Evolutionary conservation across 2,329 filamentous ascomycete species (phyloP).

Genomic region (Cytospora piceae): DNA sequence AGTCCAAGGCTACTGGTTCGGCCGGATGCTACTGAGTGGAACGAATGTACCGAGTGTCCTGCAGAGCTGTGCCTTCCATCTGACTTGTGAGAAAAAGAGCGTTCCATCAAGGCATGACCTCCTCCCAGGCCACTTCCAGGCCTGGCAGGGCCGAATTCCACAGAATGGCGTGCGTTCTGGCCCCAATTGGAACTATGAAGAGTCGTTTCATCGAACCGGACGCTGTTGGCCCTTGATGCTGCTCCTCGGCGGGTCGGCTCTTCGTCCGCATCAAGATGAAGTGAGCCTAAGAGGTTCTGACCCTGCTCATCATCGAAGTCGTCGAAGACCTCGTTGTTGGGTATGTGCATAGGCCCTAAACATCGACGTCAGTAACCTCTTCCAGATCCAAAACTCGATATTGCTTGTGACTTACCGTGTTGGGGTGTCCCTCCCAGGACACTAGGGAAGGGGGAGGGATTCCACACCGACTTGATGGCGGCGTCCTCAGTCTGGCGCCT

Average conservation of each 20-base stretch:
- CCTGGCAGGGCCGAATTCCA: constrained; percentile 77
- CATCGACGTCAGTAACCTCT: constrained; percentile 23
- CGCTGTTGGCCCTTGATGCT: constrained; percentile 91
- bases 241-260: constrained; percentile 83
- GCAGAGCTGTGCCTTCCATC: constrained; percentile 93
- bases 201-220: constrained; percentile 95
- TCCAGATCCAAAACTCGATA: constrained; percentile 29
- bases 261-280: constrained; percentile 86
- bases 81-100: constrained; percentile 91
- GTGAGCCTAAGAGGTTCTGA: constrained; percentile 75
- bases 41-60: constrained; percentile 72
- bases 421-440: constrained; percentile 81
- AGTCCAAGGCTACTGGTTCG: constrained; percentile 87
- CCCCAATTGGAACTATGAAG: constrained; percentile 85
- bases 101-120: constrained; percentile 81
- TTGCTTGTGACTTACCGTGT: constrained; percentile 67
- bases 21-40: constrained; percentile 74
- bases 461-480: constrained; percentile 84
- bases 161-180: constrained; percentile 78
- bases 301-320: constrained; percentile 82
- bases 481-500: constrained; percentile 70
- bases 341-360: constrained; percentile 76
- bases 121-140: constrained; percentile 80
- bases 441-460: constrained; percentile 82
- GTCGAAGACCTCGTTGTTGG: constrained; percentile 83